These are phyloP conservation scores for Entomortierella lignicola DNA, from an alignment of 192 early-diverging fungal genomes.

Conservation along the genomic window DNA sequence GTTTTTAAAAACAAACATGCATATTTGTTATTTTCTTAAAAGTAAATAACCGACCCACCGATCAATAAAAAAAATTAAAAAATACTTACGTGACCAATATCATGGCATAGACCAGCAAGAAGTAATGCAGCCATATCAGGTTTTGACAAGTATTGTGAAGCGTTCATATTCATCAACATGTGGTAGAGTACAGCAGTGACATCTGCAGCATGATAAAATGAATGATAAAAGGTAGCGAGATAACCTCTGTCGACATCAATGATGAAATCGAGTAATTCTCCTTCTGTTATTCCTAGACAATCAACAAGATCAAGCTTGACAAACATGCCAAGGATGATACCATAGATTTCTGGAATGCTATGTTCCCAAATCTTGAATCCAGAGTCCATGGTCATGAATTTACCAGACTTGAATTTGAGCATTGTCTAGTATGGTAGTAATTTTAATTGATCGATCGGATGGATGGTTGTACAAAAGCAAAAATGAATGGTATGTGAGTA, in stretches of 20 bases:
- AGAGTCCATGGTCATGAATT: slow-evolving; percentile 50
- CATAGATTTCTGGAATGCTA: slow-evolving; percentile 81
- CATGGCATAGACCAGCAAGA: slow-evolving; percentile 90
- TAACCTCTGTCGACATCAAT: slow-evolving; percentile 88
- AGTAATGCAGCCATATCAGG: slow-evolving; percentile 82
- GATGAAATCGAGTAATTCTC: slow-evolving; percentile 85
- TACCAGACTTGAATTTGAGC: slow-evolving; percentile 60
- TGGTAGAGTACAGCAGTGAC: slow-evolving; percentile 87
- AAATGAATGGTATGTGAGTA: neutral
- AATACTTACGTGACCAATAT: slow-evolving; percentile 83
- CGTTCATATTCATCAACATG: slow-evolving; percentile 76
- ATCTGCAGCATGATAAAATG: slow-evolving; percentile 92
- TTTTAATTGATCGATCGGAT: neutral
- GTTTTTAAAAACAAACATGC: too few species aligned
- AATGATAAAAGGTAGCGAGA: slow-evolving; percentile 90
- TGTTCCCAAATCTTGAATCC: slow-evolving; percentile 74
- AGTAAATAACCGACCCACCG: too few species aligned
- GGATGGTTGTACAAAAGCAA: neutral
- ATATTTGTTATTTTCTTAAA: too few species aligned
- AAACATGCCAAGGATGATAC: slow-evolving; percentile 85
- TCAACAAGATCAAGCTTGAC: slow-evolving; percentile 70
- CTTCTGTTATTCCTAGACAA: slow-evolving; percentile 66
- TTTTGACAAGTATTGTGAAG: slow-evolving; percentile 71
- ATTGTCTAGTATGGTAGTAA: slow-evolving; percentile 46
- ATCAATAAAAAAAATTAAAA: too few species aligned